phyloP scores from a whole-genome alignment of 768 basidiomycete genomes.

The Pluteus cervinus region DNA sequence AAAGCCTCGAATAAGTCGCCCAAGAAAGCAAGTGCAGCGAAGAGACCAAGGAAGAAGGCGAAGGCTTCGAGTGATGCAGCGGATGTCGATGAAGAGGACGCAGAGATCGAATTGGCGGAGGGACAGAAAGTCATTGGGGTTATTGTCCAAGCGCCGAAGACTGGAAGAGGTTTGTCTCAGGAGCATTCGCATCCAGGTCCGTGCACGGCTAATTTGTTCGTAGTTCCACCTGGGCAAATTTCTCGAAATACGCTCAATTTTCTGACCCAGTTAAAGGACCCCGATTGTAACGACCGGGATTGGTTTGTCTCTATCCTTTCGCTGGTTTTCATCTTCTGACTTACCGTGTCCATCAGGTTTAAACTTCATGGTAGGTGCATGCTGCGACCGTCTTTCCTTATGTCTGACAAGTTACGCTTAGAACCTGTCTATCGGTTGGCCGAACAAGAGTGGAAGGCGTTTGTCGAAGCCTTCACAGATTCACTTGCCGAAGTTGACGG shows the following conservation, averaged over 20 bases:
- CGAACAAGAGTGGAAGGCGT: conserved; percentile 86
- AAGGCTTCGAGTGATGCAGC: conserved; percentile 17
- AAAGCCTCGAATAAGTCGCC: conserved; percentile 12
- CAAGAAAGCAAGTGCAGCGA: background rate
- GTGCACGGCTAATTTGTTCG: background rate
- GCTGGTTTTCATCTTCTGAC: background rate
- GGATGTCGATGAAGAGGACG: conserved; percentile 31
- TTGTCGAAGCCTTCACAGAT: conserved; percentile 67
- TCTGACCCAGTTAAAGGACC: conserved; percentile 59
- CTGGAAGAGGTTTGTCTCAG: conserved; percentile 59
- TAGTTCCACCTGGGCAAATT: conserved; percentile 81
- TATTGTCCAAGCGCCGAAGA: conserved; percentile 77
- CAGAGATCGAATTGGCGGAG: conserved; percentile 44
- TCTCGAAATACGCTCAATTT: conserved; percentile 85
- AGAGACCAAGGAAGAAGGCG: conserved; percentile 23
- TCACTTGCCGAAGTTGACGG: conserved; percentile 67
- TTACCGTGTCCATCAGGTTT: conserved; percentile 50
- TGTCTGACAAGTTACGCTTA: conserved; percentile 15
- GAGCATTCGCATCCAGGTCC: background rate
- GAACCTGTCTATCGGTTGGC: conserved; percentile 77
- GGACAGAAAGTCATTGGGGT: conserved; percentile 68
- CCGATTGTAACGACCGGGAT: conserved; percentile 77
- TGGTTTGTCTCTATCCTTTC: conserved; percentile 40
- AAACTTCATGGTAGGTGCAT: conserved; percentile 58
- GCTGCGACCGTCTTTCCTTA: background rate